These are phyloP conservation scores for Cryphonectria naterciae DNA, from an alignment of 2,329 filamentous ascomycete species.

Conservation along the genomic window DNA sequence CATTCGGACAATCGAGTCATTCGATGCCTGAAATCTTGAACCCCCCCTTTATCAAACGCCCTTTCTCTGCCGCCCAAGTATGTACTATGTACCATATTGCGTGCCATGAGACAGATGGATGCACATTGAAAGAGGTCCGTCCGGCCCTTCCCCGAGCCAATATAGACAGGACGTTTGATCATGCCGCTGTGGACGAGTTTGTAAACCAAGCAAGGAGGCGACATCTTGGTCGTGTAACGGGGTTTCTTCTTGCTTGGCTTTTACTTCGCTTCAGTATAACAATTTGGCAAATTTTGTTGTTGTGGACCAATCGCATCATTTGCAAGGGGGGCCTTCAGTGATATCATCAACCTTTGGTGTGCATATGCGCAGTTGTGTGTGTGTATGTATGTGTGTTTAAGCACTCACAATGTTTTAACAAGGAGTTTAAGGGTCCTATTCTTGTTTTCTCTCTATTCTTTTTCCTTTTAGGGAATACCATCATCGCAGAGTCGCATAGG, in stretches of 20 bases:
- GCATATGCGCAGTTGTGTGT: background rate
- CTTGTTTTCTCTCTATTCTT: background rate
- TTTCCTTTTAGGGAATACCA: background rate
- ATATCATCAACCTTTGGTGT: background rate
- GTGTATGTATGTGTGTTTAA: background rate
- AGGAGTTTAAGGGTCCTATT: background rate
- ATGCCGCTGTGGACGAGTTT: background rate
- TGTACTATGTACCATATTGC: background rate
- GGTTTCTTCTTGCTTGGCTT: background rate
- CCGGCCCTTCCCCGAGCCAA: background rate
- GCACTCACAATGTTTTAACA: background rate
- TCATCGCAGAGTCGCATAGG: background rate
- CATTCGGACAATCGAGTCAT: background rate
- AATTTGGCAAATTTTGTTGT: background rate
- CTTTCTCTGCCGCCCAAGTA: background rate
- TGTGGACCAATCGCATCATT: background rate
- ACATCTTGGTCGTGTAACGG: background rate
- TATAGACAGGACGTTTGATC: background rate
- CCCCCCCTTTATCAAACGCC: constrained; percentile 1
- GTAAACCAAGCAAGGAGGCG: background rate
- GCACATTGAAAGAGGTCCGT: background rate
- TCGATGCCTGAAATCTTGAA: background rate
- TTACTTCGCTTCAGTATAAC: background rate
- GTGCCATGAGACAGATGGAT: background rate
- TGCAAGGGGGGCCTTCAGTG: background rate